Percentiles rank a stretch among this genome's conserved stretches.
These are phyloP conservation scores for Tolypocladium pustulatum DNA, from an alignment of 2,329 filamentous ascomycete genomes.

Conservation along the genomic window DNA sequence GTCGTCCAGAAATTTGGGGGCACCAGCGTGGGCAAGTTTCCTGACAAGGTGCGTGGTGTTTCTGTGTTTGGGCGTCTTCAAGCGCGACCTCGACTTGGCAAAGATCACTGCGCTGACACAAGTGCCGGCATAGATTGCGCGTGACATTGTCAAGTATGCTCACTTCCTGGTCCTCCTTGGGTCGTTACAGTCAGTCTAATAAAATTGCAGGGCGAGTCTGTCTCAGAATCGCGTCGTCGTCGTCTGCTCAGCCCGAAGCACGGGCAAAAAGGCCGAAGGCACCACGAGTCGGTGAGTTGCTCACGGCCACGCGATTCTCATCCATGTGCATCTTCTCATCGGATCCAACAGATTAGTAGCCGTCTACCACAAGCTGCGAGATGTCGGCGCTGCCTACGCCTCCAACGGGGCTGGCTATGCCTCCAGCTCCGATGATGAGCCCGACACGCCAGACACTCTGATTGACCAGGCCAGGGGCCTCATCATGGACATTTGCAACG, in stretches of 20 bases:
- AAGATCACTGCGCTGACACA: not conserved
- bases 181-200: not conserved
- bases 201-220: slow-evolving; percentile 32
- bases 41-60: slow-evolving; percentile 45
- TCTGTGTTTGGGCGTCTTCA: not conserved
- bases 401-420: slow-evolving; percentile 33
- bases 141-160: slow-evolving; percentile 31
- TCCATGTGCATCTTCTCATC: not conserved
- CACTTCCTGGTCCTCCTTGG: not conserved
- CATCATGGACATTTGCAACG: slow-evolving; percentile 69
- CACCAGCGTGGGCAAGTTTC: slow-evolving; percentile 91
- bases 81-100: not conserved
- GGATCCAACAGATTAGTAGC: slow-evolving; percentile 39
- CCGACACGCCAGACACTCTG: slow-evolving; percentile 41
- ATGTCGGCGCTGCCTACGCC: slow-evolving; percentile 33
- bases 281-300: slow-evolving; percentile 81
- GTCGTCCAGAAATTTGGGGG: slow-evolving; percentile 93
- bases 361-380: slow-evolving; percentile 46
- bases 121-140: slow-evolving; percentile 22
- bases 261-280: slow-evolving; percentile 85
- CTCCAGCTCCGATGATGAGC: slow-evolving; percentile 40
- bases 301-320: not conserved
- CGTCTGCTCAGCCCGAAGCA: slow-evolving; percentile 91
- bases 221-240: slow-evolving; percentile 69
- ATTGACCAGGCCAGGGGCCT: slow-evolving; percentile 59